Evolutionary conservation across 371 early-diverging fungal species (phyloP).

Genomic region (Zychaea mexicana): DNA sequence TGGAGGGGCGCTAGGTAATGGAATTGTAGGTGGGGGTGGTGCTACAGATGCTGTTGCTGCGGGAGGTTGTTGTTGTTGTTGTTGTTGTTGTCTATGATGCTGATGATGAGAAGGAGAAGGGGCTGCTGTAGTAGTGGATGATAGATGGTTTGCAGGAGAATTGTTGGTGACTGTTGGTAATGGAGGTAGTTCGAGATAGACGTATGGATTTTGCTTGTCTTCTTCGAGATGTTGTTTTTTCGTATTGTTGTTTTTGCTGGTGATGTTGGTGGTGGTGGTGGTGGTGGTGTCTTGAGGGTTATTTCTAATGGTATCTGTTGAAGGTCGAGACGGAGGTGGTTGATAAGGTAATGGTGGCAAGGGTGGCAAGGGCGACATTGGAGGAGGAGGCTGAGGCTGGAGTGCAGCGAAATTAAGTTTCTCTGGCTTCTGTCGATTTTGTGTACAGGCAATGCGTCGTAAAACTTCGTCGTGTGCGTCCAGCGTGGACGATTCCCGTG

Average conservation of each 20-base stretch:
- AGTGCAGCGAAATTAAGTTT: not conserved
- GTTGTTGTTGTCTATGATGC: no score
- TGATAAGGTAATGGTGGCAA: constrained; percentile 16
- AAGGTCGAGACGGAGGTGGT: constrained; percentile 3
- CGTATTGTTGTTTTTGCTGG: not conserved
- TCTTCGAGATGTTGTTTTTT: not conserved
- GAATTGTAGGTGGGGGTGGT: not conserved
- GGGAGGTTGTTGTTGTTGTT: not conserved
- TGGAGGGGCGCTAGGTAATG: not conserved
- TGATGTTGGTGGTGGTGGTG: not conserved
- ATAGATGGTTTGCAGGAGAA: not conserved
- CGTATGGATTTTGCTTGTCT: constrained; percentile 7
- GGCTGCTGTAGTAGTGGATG: not conserved
- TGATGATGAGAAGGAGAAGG: no score
- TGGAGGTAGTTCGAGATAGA: constrained; percentile 13
- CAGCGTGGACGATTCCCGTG: constrained; percentile 8
- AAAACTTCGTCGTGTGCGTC: constrained; percentile 8
- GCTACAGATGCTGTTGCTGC: constrained; percentile 1
- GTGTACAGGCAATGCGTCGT: constrained; percentile 7
- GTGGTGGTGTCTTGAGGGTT: not conserved
- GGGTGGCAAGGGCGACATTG: constrained; percentile 8
- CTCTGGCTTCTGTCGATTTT: not conserved
- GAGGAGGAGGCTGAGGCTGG: constrained; percentile 3
- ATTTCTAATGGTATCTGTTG: not conserved
- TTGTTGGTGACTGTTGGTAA: not conserved